A percentile compares a stretch with the other conserved stretches of the same genome.
phyloP scores from a whole-genome alignment of 2,329 filamentous ascomycete species.

The Aspergillus floridensis region DNA sequence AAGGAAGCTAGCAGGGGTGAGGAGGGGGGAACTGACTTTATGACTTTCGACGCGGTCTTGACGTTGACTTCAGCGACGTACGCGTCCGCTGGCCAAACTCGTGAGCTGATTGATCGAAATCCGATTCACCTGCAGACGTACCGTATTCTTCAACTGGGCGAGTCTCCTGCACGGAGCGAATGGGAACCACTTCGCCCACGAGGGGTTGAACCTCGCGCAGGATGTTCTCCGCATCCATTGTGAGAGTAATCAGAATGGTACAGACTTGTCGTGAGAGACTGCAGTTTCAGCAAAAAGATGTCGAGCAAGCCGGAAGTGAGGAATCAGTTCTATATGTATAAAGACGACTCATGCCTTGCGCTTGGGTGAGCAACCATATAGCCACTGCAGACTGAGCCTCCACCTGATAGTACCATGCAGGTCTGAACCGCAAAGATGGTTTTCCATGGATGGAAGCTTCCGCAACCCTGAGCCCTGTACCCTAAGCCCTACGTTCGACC shows the following conservation, averaged over 20 bases:
- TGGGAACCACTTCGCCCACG: conserved; percentile 35
- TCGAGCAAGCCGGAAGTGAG: not conserved
- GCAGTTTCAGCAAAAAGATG: not conserved
- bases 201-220: conserved; percentile 31
- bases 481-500: conserved; percentile 24
- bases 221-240: conserved; percentile 24
- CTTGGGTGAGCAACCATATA: not conserved
- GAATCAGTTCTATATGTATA: not conserved
- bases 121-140: conserved; percentile 21
- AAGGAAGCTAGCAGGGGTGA: not conserved
- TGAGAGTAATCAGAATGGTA: not conserved
- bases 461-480: conserved; percentile 15
- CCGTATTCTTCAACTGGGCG: conserved; percentile 41
- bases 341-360: not conserved
- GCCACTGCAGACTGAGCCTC: not conserved
- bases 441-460: not conserved
- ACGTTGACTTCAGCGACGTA: conserved; percentile 46
- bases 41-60: conserved; percentile 44
- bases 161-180: conserved; percentile 46
- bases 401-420: not conserved
- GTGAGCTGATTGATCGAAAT: conserved; percentile 2
- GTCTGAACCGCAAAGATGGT: not conserved
- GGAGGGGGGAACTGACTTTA: conserved; percentile 35
- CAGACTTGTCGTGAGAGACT: not conserved
- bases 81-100: conserved; percentile 36